Evolutionary conservation across 805 yeast genomes (phyloP), one percentile per base, ranked within the genome.

Genomic region (Ogataea pini): DNA sequence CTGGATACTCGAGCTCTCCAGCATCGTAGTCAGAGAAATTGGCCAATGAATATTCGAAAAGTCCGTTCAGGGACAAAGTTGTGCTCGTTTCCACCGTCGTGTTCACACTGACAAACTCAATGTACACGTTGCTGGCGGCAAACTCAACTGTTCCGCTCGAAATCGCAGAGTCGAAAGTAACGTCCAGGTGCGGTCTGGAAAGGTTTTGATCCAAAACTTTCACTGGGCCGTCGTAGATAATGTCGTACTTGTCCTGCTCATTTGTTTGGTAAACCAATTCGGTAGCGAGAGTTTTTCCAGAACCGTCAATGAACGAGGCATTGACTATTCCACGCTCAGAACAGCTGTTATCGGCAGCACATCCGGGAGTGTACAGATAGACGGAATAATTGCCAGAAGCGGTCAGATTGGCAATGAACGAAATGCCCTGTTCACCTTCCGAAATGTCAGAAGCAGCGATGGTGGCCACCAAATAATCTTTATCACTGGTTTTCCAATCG

Each of bases 311-410:
- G 1, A 91, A 71, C 0, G 95, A 77, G 0, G 85, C 96, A 57
- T 88, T 88, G 3, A 88, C 92, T 20, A 80, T 76, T 9, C 96
- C 92, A 62, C 99, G 77, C 17, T 69, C 49, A 18, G 63, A 56
- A 68, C 99, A 94, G 0, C 94, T 76, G 42, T 70, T 67, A 62
- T 87, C 96, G 3, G 57, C 63, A 1, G 64, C 45, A 69, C 99
- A 94, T 0, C 98, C 98, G 0, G 97, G 97, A 0, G 99, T 94
- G 58, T 80, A 85, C 42, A 91, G 58, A 44, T 80, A 71, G 19
- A 94, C 73, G 0, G 88, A 72, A 64, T 89, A 94, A 50, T 81
- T 73, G 8, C 97, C 97, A 0, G 88, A 73, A 52, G 80, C 77
- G 0, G 86, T 72, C 16, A 89, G 78, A 55, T 84, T 84, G 8